A percentile compares a stretch with the other conserved stretches of the same genome.
Evolutionary conservation across 768 basidiomycete genomes (phyloP).

Genomic region (Megacollybia marginata): DNA sequence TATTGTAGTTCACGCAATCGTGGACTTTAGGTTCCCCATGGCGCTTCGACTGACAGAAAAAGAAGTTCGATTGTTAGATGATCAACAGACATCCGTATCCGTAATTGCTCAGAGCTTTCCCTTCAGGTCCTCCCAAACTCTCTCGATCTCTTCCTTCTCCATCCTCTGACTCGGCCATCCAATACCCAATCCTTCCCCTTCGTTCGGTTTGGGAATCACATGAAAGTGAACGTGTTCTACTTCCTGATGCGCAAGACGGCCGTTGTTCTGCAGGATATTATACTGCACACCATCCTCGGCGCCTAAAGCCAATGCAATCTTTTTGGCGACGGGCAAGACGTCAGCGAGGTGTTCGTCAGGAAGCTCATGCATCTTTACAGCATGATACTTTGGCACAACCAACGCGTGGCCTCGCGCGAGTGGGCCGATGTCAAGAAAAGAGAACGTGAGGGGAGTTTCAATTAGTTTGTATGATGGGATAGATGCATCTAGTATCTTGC

Average conservation of each 20-base stretch:
- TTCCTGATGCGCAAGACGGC: conserved; percentile 48
- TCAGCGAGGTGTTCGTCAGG: conserved; percentile 82
- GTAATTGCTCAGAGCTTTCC: conserved; percentile 30
- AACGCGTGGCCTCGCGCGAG: conserved; percentile 87
- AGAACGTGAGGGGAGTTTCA: conserved; percentile 61
- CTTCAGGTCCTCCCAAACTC: conserved; percentile 52
- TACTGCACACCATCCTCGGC: conserved; percentile 49
- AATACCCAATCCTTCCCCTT: conserved; percentile 67
- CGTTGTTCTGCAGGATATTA: conserved; percentile 85
- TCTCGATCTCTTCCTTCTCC: conserved; percentile 59
- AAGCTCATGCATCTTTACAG: conserved; percentile 77
- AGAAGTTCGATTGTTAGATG: no score
- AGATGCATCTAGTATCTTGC: conserved; percentile 94
- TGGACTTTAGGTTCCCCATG: no score
- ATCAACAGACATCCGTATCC: no score
- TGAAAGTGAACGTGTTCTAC: conserved; percentile 93
- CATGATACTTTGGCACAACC: conserved; percentile 91
- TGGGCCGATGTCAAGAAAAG: conserved; percentile 92
- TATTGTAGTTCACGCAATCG: no score
- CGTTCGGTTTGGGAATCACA: conserved; percentile 84
- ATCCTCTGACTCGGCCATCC: conserved; percentile 66
- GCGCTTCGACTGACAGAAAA: no score
- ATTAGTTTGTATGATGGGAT: conserved; percentile 85
- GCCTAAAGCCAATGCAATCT: conserved; percentile 73
- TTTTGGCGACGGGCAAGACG: conserved; percentile 75